phyloP scores from a whole-genome alignment of 2,329 filamentous ascomycete genomes.

The Periglandula ipomoeae region DNA sequence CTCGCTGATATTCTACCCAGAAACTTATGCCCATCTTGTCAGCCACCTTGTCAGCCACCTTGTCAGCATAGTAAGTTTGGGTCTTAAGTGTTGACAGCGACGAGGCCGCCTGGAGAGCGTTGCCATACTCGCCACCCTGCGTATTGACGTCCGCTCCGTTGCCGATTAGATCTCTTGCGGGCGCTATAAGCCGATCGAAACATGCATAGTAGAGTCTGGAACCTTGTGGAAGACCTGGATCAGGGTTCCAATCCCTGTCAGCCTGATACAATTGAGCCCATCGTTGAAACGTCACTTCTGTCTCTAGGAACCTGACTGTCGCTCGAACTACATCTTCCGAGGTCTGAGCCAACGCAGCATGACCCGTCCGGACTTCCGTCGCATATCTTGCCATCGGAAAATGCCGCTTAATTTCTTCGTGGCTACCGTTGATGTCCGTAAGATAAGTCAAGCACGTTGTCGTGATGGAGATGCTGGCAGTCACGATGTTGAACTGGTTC shows the following conservation, averaged over 20 bases:
- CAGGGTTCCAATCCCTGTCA: background rate
- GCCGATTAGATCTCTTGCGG: slow-evolving; percentile 6
- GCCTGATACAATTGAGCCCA: slow-evolving; percentile 10
- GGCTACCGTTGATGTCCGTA: slow-evolving; percentile 7
- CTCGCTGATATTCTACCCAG: too few species aligned
- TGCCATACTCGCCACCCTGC: background rate
- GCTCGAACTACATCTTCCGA: slow-evolving; percentile 1
- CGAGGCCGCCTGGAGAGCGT: background rate
- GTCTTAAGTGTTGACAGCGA: too few species aligned
- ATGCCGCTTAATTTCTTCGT: background rate
- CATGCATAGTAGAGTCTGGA: slow-evolving; percentile 12
- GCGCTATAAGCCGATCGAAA: slow-evolving; percentile 4
- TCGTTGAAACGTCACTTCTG: slow-evolving; percentile 7
- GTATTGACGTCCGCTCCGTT: background rate
- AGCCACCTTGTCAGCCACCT: too few species aligned
- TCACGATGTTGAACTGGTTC: background rate
- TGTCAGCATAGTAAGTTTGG: too few species aligned
- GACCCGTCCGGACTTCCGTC: slow-evolving; percentile 10
- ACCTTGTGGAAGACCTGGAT: slow-evolving; percentile 4
- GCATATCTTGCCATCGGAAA: slow-evolving; percentile 15
- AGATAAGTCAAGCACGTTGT: slow-evolving; percentile 15
- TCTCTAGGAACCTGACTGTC: slow-evolving; percentile 9
- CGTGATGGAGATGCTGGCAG: slow-evolving; percentile 12
- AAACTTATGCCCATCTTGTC: too few species aligned
- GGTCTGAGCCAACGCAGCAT: slow-evolving; percentile 6